Conservation (phyloP, 805 yeast species). For the Jamesozyma rosinii region DNA sequence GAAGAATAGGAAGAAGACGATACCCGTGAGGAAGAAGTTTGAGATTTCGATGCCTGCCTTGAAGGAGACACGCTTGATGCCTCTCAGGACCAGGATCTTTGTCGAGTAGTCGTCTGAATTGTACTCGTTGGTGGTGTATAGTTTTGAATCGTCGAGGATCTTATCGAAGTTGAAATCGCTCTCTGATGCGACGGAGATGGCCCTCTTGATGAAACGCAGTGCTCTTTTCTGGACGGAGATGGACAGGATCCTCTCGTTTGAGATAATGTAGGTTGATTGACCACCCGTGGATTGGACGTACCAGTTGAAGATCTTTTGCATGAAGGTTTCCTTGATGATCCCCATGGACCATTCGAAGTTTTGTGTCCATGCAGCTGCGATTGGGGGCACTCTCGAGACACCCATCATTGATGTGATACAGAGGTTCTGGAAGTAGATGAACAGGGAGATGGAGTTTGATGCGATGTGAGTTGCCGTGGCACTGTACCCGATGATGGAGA, state of each 20-base stretch:
- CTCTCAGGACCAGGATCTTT: conserved; percentile 74
- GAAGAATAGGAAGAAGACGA: conserved; percentile 73
- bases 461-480: conserved; percentile 95
- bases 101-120: conserved; percentile 45
- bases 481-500: conserved; percentile 80
- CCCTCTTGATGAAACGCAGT: conserved; percentile 28
- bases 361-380: conserved; percentile 96
- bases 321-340: conserved; percentile 61
- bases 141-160: conserved; percentile 39
- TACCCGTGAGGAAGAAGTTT: conserved; percentile 75
- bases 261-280: conserved; percentile 61
- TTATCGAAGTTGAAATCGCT: conserved; percentile 39
- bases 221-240: conserved; percentile 59
- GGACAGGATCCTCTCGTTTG: conserved; percentile 56
- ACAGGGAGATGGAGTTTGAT: conserved; percentile 86
- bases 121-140: conserved; percentile 68
- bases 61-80: conserved; percentile 85
- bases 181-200: conserved; percentile 26
- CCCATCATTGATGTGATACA: conserved; percentile 95
- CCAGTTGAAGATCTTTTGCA: conserved; percentile 85
- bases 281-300: conserved; percentile 95
- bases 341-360: conserved; percentile 97
- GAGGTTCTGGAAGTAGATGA: conserved; percentile 86
- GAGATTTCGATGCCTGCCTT: conserved; percentile 80
- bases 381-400: conserved; percentile 85